These are phyloP conservation scores for Brettanomyces nanus DNA, from an alignment of 805 yeast species.

Conservation along the genomic window DNA sequence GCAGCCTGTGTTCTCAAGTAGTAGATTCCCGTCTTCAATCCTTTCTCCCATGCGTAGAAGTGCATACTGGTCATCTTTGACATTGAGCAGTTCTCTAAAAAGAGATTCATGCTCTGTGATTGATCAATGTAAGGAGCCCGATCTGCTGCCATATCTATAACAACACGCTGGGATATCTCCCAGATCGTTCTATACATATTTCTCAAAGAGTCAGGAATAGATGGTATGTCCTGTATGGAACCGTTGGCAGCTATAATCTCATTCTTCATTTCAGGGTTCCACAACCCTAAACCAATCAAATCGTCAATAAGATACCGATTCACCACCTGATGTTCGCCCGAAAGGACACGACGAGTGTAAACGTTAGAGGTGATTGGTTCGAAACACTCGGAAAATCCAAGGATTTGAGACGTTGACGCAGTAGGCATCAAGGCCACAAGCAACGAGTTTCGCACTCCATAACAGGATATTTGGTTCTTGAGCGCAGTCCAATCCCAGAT, in stretches of 20 bases:
- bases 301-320: conserved; percentile 82
- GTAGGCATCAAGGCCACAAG: conserved; percentile 97
- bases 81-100: conserved; percentile 85
- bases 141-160: conserved; percentile 62
- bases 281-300: conserved; percentile 69
- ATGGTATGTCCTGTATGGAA: conserved; percentile 69
- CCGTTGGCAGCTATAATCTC: conserved; percentile 72
- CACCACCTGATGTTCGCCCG: conserved; percentile 92
- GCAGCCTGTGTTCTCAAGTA: conserved; percentile 97
- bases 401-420: conserved; percentile 92
- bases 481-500: conserved; percentile 82
- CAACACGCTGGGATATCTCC: conserved; percentile 52
- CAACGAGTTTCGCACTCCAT: conserved; percentile 82
- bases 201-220: conserved; percentile 69
- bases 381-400: conserved; percentile 91
- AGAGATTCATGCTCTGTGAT: conserved; percentile 88
- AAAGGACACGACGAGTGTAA: conserved; percentile 80
- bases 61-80: conserved; percentile 97
- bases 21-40: conserved; percentile 98
- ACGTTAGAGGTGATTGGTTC: conserved; percentile 94
- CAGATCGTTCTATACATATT: conserved; percentile 76
- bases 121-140: conserved; percentile 82
- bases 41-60: conserved; percentile 98
- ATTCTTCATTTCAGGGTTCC: conserved; percentile 77
- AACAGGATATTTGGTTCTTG: conserved; percentile 46